Conservation (phyloP, 202 grass and related monocot species). For the Bolboschoenoplectus hybrid region DNA sequence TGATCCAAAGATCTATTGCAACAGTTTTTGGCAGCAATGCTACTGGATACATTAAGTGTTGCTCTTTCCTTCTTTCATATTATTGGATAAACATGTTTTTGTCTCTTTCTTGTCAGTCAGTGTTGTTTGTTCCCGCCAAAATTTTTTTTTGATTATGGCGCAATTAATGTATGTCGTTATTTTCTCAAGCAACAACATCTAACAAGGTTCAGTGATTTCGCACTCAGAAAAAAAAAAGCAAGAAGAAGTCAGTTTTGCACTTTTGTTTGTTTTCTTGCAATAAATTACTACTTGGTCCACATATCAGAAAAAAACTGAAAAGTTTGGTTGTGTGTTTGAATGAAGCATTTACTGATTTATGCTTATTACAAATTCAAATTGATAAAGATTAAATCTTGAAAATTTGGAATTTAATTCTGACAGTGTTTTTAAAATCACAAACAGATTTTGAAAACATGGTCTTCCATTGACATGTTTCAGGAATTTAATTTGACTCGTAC, state of each 20-base stretch:
- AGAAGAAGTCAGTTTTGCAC: not conserved
- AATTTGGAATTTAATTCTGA: too few species aligned
- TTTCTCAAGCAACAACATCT: not conserved
- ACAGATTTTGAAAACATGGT: too few species aligned
- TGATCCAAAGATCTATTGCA: too few species aligned
- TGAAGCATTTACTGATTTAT: not conserved
- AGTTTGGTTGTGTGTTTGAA: not conserved
- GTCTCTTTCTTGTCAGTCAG: not conserved
- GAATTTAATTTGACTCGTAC: too few species aligned
- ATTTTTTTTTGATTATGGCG: not conserved
- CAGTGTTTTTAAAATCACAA: too few species aligned
- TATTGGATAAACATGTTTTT: not conserved
- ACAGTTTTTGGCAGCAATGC: too few species aligned
- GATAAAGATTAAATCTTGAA: too few species aligned
- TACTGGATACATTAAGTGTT: too few species aligned
- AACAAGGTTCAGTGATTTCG: not conserved
- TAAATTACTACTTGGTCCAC: not conserved
- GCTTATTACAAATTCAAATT: not conserved
- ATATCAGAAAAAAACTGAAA: not conserved
- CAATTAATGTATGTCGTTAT: constrained; percentile 6
- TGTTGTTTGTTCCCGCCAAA: not conserved
- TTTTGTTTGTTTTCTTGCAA: constrained; percentile 4
- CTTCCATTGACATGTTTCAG: too few species aligned
- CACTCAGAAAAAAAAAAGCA: not conserved
- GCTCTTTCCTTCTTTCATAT: not conserved